phyloP scores from a whole-genome alignment of 2,329 filamentous ascomycete species.

The Sporothrix mexicana region DNA sequence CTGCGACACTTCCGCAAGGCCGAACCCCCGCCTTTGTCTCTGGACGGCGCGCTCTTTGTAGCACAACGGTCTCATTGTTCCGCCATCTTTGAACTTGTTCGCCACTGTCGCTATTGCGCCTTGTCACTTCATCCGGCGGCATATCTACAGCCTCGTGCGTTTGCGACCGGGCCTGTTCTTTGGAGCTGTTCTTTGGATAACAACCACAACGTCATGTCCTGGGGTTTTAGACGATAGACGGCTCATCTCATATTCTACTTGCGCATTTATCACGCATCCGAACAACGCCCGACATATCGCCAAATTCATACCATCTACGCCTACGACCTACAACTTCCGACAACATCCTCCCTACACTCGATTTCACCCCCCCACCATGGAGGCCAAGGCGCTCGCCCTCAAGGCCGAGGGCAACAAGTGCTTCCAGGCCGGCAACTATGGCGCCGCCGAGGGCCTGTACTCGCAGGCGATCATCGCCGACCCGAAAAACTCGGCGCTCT shows the following conservation, averaged over 20 bases:
- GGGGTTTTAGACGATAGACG: not conserved
- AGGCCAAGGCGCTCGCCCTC: slow-evolving; percentile 49
- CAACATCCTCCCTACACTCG: not conserved
- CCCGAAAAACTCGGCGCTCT: slow-evolving; percentile 76
- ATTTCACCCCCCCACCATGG: slow-evolving; percentile 28
- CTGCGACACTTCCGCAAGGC: not conserved
- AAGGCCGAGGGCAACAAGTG: slow-evolving; percentile 67
- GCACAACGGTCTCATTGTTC: not conserved
- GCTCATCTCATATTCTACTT: no score
- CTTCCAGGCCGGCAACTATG: slow-evolving; percentile 70
- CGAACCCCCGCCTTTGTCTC: not conserved
- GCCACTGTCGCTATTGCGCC: slow-evolving; percentile 1
- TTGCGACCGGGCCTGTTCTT: not conserved
- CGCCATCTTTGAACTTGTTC: no score
- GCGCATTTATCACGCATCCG: no score
- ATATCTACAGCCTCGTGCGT: not conserved
- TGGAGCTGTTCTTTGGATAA: not conserved
- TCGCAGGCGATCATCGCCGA: slow-evolving; percentile 81
- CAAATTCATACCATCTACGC: no score
- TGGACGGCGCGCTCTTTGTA: not conserved
- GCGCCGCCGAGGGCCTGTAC: slow-evolving; percentile 70
- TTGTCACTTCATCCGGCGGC: not conserved
- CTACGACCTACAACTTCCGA: not conserved
- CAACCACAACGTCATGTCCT: not conserved
- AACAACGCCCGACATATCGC: no score